Percentiles rank a stretch among this genome's conserved stretches.
These are phyloP conservation scores for Cystobasidium tubakii DNA, from an alignment of 768 basidiomycete genomes.

Conservation along the genomic window DNA sequence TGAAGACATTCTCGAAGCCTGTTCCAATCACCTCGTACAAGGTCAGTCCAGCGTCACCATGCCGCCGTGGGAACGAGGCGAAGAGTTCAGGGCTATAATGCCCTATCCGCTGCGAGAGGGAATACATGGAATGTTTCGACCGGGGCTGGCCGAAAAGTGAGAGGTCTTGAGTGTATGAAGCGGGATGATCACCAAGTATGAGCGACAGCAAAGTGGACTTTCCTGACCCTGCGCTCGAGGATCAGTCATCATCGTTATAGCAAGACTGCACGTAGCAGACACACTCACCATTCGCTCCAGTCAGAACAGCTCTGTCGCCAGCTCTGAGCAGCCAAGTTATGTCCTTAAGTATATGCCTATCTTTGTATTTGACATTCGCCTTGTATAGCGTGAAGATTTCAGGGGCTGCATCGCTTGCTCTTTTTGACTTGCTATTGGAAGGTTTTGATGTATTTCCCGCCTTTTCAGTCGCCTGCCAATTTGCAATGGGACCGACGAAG, in stretches of 20 bases:
- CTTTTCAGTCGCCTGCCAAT: background rate
- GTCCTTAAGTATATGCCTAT: conserved; percentile 55
- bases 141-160: conserved; percentile 63
- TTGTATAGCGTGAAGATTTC: conserved; percentile 61
- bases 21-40: conserved; percentile 71
- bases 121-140: conserved; percentile 58
- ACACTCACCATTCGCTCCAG: conserved; percentile 71
- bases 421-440: background rate
- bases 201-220: conserved; percentile 89
- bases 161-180: conserved; percentile 75
- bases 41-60: conserved; percentile 36
- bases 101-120: conserved; percentile 50
- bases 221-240: conserved; percentile 64
- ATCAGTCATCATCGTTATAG: background rate
- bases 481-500: conserved; percentile 44
- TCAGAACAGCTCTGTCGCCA: conserved; percentile 84
- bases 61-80: conserved; percentile 68
- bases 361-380: conserved; percentile 67
- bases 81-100: conserved; percentile 82
- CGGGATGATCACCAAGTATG: conserved; percentile 88
- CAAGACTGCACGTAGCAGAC: background rate
- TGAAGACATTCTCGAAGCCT: conserved; percentile 80
- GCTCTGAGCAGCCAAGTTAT: conserved; percentile 75
- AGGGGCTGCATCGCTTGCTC: conserved; percentile 10
- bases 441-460: conserved; percentile 5